Percentiles rank a stretch among this genome's conserved stretches.
Conservation (phyloP, 768 basidiomycete genomes). For the Termitomyces eurrhizus region DNA sequence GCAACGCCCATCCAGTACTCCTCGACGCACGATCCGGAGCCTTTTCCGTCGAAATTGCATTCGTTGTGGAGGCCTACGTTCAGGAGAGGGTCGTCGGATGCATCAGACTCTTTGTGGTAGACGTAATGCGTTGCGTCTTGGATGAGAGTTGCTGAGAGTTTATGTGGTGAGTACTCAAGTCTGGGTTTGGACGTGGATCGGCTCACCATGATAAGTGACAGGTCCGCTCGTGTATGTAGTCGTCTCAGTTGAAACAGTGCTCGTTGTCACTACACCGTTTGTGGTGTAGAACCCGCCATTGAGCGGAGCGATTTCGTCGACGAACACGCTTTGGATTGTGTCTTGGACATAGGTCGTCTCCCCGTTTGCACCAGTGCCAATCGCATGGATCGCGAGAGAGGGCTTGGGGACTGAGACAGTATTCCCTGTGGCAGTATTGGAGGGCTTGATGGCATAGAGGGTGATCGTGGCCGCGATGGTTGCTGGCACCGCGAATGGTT, state of each 20-base stretch:
- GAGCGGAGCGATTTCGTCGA: not conserved
- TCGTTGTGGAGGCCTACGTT: not conserved
- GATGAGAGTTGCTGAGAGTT: not conserved
- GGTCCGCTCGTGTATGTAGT: not conserved
- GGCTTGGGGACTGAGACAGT: not conserved
- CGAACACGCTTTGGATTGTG: not conserved
- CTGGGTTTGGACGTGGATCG: not conserved
- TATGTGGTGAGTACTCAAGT: not conserved
- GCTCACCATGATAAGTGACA: not conserved
- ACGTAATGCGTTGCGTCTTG: not conserved
- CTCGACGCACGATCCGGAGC: not conserved
- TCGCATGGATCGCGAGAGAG: not conserved
- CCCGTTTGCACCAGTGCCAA: not conserved
- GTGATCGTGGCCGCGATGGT: not conserved
- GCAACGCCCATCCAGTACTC: not conserved
- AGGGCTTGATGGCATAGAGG: not conserved
- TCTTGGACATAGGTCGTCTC: slow-evolving; percentile 4
- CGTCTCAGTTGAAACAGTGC: not conserved
- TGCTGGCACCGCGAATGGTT: too few species aligned
- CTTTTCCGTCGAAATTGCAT: not conserved
- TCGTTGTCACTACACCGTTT: slow-evolving; percentile 1
- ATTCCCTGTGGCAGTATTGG: not conserved
- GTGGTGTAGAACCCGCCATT: slow-evolving; percentile 4
- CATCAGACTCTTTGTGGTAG: not conserved
- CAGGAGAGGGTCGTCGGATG: not conserved